Conservation (phyloP, 2,329 filamentous ascomycete species). For the Beauveria bassiana region DNA sequence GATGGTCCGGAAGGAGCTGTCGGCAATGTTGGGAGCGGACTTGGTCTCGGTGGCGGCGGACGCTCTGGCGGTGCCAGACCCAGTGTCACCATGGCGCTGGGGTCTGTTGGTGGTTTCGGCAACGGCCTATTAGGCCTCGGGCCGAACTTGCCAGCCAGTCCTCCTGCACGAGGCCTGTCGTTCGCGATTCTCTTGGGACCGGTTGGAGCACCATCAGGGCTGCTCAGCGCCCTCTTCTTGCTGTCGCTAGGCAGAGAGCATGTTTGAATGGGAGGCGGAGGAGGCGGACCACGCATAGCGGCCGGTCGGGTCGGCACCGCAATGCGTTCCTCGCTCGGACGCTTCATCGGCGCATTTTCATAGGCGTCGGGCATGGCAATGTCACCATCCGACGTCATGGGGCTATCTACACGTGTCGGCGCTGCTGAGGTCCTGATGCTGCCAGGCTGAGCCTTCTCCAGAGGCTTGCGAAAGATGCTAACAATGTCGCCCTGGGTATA, state of each 20-base stretch:
- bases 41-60: constrained; percentile 23
- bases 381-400: not conserved
- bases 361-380: constrained; percentile 12
- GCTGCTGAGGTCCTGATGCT: constrained; percentile 13
- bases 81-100: constrained; percentile 45
- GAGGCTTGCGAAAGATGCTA: constrained; percentile 38
- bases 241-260: constrained; percentile 19
- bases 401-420: constrained; percentile 8
- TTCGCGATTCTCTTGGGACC: constrained; percentile 33
- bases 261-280: constrained; percentile 34
- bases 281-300: constrained; percentile 24
- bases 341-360: not conserved
- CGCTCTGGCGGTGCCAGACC: constrained; percentile 40
- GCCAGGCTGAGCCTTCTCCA: constrained; percentile 27
- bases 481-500: constrained; percentile 64
- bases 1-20: constrained; percentile 18
- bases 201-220: constrained; percentile 23
- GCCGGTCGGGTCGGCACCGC: constrained; percentile 7
- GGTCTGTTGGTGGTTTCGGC: constrained; percentile 33
- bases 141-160: constrained; percentile 30
- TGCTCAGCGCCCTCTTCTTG: constrained; percentile 40
- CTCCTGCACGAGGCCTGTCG: constrained; percentile 22
- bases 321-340: not conserved
- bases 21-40: constrained; percentile 5
- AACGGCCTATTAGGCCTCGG: constrained; percentile 20